Evolutionary conservation across 2,329 filamentous ascomycete genomes (phyloP), one percentile per base, ranked within the genome.

Genomic region (Coniosporium tulheliwenetii): DNA sequence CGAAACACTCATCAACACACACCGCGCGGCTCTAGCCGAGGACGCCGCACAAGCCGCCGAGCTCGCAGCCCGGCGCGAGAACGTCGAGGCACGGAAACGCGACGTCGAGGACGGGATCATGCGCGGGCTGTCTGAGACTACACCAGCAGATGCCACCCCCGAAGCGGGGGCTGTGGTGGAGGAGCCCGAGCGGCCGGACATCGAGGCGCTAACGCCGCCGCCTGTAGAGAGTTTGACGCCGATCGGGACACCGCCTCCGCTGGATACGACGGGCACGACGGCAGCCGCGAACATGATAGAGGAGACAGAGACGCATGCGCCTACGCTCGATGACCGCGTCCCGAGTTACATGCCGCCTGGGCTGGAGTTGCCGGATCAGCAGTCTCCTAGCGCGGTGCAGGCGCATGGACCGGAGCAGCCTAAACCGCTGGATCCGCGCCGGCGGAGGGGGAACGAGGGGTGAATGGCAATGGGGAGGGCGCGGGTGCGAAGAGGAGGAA

Each of bases 21-120:
- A 89, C 58, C 78, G 79, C 39, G 63, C 69, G 2, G 78, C 79
- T 31, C 64, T 95, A 3, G 69, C 71, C 1, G 69, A 70, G 12
- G 89, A 98, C 43, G 76, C 85, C 51, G 62, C 68, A 4, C 70
- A 80, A 31, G 65, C 77, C n/a, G 57, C 69, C 5, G 72, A 81
- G 12, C 61, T 96, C 14, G 63, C 68, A 3, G 67, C 66, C n/a
- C 77, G 80, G 42, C 85, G 81, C 50, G 61, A 66, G 2, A 76
- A 78, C 42, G 84, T 86, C 12, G 87, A 95, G 50, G 65, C 70
- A 13, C 87, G 85, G 62, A 93, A 93, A 60, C 77, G 79, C 40
- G 81, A 91, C 38, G 86, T 98, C 7, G 91, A 98, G 59, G 77
- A 89, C 48, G 80, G 77, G 38, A 96, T 98, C 49, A 85, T 98